These are phyloP conservation scores for Lasiodiplodia citricola DNA, from an alignment of 2,329 filamentous ascomycete species.

Conservation along the genomic window DNA sequence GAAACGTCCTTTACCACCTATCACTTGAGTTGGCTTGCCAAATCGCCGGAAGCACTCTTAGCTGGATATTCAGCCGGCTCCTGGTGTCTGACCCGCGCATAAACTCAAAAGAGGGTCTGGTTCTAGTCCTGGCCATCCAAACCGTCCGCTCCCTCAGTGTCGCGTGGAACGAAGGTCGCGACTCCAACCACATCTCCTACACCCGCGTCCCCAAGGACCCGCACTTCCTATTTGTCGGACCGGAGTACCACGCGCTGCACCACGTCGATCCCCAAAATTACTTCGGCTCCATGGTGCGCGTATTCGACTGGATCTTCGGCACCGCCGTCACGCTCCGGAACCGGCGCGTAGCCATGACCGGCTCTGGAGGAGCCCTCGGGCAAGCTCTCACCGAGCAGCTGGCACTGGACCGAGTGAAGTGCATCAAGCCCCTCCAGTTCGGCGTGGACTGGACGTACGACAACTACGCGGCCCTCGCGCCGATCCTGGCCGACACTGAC, in stretches of 20 bases:
- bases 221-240: not conserved
- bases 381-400: conserved; percentile 4
- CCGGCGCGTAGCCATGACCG: not conserved
- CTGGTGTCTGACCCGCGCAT: not conserved
- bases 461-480: not conserved
- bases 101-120: not conserved
- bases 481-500: not conserved
- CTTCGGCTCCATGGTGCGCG: not conserved
- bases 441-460: conserved; percentile 2
- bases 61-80: not conserved
- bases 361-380: not conserved
- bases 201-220: not conserved
- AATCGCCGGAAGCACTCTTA: not conserved
- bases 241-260: not conserved
- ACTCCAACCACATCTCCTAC: not conserved
- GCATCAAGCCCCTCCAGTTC: not conserved
- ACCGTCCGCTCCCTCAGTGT: not conserved
- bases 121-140: not conserved
- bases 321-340: not conserved
- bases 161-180: not conserved
- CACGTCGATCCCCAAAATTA: not conserved
- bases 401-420: not conserved
- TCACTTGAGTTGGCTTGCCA: not conserved
- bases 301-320: conserved; percentile 12
- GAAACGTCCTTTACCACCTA: not conserved